These are phyloP conservation scores for Ascochyta viciae-villosae DNA, from an alignment of 2,329 filamentous ascomycete genomes.

Conservation along the genomic window DNA sequence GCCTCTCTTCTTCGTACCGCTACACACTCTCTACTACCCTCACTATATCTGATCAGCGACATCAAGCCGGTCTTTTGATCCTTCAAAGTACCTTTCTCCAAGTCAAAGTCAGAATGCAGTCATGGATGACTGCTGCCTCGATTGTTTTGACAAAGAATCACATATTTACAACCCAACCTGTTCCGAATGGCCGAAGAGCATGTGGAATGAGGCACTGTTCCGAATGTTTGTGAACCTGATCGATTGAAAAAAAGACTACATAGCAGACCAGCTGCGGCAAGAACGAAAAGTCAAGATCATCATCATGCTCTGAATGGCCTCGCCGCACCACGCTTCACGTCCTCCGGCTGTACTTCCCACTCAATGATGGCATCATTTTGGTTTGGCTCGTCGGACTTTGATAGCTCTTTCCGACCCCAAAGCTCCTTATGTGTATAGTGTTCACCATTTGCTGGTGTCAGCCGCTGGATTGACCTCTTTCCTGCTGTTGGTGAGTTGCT, in stretches of 20 bases:
- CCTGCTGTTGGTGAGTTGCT: neutral
- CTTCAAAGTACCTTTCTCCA: too few relatives aligned
- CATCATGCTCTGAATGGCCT: neutral
- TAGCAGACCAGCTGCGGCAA: constrained; percentile 2
- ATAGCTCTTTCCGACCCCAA: constrained; percentile 26
- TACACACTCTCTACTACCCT: too few relatives aligned
- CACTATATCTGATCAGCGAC: too few relatives aligned
- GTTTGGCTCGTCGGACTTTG: neutral
- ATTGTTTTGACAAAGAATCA: too few relatives aligned
- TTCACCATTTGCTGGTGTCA: constrained; percentile 17
- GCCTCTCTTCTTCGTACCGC: too few relatives aligned
- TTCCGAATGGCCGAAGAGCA: too few relatives aligned
- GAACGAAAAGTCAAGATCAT: neutral
- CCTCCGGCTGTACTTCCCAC: neutral
- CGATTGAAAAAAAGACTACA: neutral
- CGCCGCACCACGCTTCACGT: neutral
- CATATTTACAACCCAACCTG: too few relatives aligned
- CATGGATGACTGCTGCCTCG: too few relatives aligned
- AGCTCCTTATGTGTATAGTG: constrained; percentile 41
- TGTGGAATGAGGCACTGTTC: too few relatives aligned
- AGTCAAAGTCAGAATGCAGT: too few relatives aligned
- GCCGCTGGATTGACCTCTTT: constrained; percentile 11
- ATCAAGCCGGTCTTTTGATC: too few relatives aligned
- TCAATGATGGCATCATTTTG: constrained; percentile 6
- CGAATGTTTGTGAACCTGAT: neutral